These are phyloP conservation scores for Hapsidospora chrysogenum DNA, from an alignment of 495 filamentous ascomycete species.

Conservation along the genomic window DNA sequence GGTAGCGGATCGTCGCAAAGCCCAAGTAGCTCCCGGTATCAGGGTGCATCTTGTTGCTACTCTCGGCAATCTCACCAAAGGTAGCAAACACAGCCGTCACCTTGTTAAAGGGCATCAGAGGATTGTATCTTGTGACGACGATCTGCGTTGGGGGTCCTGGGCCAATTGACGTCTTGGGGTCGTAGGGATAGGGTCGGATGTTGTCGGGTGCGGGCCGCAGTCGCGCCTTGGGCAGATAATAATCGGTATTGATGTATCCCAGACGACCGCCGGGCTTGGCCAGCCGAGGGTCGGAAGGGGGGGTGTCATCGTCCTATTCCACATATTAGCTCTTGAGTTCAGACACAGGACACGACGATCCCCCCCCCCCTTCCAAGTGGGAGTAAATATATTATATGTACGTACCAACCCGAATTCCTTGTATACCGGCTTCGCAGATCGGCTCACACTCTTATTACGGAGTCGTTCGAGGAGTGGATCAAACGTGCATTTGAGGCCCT, in stretches of 20 bases:
- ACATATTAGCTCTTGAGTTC: conserved; percentile 32
- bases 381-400: conserved; percentile 22
- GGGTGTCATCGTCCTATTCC: conserved; percentile 45
- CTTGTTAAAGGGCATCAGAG: conserved; percentile 61
- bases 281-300: conserved; percentile 62
- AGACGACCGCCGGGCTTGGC: conserved; percentile 33
- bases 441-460: conserved; percentile 43
- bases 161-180: conserved; percentile 63
- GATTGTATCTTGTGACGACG: conserved; percentile 85
- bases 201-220: conserved; percentile 64
- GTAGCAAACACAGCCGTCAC: conserved; percentile 66
- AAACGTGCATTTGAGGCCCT: conserved; percentile 53
- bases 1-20: conserved; percentile 79
- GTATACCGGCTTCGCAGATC: conserved; percentile 50
- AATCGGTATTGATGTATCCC: conserved; percentile 43
- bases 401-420: conserved; percentile 52
- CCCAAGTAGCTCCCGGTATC: conserved; percentile 84
- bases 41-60: conserved; percentile 83
- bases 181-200: conserved; percentile 60
- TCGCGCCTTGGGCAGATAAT: conserved; percentile 56
- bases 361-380: conserved; percentile 22
- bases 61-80: conserved; percentile 77
- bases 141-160: conserved; percentile 80
- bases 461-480: conserved; percentile 39
- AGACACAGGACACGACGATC: conserved; percentile 41